Percentiles rank a stretch among this genome's conserved stretches.
These are phyloP conservation scores for Geranium rotundifolium DNA, from an alignment of 345 rosid genomes.

Conservation along the genomic window DNA sequence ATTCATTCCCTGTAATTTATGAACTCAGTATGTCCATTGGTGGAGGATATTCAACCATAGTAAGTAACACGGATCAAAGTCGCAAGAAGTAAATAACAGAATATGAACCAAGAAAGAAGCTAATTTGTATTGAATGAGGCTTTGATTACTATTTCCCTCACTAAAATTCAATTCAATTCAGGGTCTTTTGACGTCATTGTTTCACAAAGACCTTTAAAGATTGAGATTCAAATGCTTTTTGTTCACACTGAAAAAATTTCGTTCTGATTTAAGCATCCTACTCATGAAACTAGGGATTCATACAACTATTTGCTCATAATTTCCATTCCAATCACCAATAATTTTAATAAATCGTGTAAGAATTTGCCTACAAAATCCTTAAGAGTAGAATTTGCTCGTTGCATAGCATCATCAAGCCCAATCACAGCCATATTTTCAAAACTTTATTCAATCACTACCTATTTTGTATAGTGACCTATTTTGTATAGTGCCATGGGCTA, in stretches of 20 bases:
- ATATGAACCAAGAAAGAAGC: too few species aligned
- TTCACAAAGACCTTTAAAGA: too few species aligned
- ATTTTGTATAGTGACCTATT: too few species aligned
- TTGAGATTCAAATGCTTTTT: too few species aligned
- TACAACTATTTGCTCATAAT: not conserved
- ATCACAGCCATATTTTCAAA: conserved; percentile 29
- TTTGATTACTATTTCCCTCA: not conserved
- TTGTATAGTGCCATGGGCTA: too few species aligned
- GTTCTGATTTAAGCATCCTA: not conserved
- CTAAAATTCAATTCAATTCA: not conserved
- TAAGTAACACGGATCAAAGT: too few species aligned
- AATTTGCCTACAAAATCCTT: conserved; percentile 65
- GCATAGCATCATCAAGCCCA: conserved; percentile 73
- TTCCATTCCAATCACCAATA: not conserved
- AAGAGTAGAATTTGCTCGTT: conserved; percentile 84
- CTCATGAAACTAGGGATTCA: not conserved
- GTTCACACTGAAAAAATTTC: not conserved
- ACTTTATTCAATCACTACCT: too few species aligned
- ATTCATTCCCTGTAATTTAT: not conserved
- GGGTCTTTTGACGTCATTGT: too few species aligned
- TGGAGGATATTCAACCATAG: not conserved
- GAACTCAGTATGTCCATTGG: not conserved
- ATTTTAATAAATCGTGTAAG: not conserved
- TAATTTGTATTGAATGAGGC: too few species aligned
- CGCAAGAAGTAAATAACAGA: not conserved